Base-by-base conservation (phyloP, 2,329 filamentous ascomycete genomes). In the Botrytis sinoallii region DNA sequence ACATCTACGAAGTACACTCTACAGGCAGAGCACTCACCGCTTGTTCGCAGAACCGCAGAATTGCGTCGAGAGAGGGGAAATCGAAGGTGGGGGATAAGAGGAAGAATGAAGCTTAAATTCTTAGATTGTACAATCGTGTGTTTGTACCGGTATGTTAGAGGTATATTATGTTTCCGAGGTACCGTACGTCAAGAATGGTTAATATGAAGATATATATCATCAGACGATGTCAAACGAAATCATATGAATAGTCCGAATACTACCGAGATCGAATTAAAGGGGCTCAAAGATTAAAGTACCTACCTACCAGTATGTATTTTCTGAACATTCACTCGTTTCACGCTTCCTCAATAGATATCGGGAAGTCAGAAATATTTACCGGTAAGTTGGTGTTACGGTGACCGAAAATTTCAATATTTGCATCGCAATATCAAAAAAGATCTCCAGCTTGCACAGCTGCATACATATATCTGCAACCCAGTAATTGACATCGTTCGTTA, bases 41-140 rank as follows among this genome's bases (percentile, higher is more conserved):
- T 71, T 71, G 60, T 71, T 71, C 70, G 70, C 70, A 64, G 46
- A 40, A 52, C 64, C 63, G 46, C 66, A 64, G 61, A 64, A 64
- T 29, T 25, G 38, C 38, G 40, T n/a, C 61, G 38, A 55, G 25
- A 44, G 70, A 59, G 46, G 38, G 46, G 20, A 44, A 44, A 16
- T 29, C 32, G 18, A 71, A 71, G 40, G 57, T 65, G 57, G 70
- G 59, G 44, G 60, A 72, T 65, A 72, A 66, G 70, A 65, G 10
- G 22, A 64, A 20, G 57, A 18, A 10, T 42, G 60, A 42, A 63
- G 60, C 60, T 63, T 42, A 22, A 66, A 40, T 22, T 35, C 25
- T 35, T 7, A 55, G 46, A 46, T 67, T 55, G 52, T 57, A 55
- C 48, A 55, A 16, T 55, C 48, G 48, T 55, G 48, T 55, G 48